Evolutionary conservation across 2,329 filamentous ascomycete species (phyloP).

Genomic region (Coniochaeta sp.): DNA sequence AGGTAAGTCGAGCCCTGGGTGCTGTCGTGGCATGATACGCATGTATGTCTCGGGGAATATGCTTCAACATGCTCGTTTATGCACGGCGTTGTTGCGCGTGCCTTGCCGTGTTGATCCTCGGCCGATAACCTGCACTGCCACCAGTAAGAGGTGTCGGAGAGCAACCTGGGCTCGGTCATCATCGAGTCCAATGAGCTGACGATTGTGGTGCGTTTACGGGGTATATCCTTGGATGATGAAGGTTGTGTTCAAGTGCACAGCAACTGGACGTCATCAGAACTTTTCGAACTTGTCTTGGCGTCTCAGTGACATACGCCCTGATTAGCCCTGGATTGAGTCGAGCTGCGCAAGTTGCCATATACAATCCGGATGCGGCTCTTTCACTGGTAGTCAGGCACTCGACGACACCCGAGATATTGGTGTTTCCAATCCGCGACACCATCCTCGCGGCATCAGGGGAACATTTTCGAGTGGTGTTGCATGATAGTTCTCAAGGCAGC

Average conservation of each 20-base stretch:
- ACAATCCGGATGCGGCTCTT: not conserved
- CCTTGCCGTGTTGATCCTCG: not conserved
- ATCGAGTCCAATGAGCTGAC: too few species aligned
- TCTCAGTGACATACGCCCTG: not conserved
- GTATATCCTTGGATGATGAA: not conserved
- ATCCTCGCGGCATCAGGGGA: not conserved
- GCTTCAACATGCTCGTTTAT: not conserved
- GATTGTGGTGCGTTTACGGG: not conserved
- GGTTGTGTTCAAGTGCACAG: not conserved
- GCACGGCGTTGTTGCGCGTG: not conserved
- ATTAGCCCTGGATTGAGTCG: not conserved
- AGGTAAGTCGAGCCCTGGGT: not conserved
- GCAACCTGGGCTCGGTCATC: too few species aligned
- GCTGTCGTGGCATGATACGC: not conserved
- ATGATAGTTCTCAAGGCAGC: not conserved
- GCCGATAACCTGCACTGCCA: too few species aligned
- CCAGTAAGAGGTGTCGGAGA: too few species aligned
- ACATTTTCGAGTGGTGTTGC: not conserved
- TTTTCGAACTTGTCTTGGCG: not conserved
- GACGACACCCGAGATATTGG: not conserved
- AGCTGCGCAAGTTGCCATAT: not conserved
- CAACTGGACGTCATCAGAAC: not conserved
- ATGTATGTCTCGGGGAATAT: slow-evolving; percentile 8
- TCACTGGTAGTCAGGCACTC: not conserved
- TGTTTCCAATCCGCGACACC: not conserved